A percentile compares a stretch with the other conserved stretches of the same genome.
Evolutionary conservation across 805 yeast genomes (phyloP).

Genomic region (Ogataea neopini): DNA sequence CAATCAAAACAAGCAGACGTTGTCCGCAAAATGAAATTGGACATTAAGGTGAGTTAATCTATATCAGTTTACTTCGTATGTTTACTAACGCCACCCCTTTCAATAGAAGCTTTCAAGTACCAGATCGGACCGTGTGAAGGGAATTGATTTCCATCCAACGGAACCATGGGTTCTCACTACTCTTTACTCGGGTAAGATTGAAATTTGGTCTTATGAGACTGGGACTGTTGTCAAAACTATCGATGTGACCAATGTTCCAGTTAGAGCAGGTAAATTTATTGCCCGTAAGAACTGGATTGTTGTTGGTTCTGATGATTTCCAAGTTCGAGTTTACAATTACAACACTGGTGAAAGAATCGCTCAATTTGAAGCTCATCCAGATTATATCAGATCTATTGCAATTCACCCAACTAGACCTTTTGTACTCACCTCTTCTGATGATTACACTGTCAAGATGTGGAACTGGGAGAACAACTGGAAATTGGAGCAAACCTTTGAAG

Average conservation of each 20-base stretch:
- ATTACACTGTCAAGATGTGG: conserved; percentile 90
- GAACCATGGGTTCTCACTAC: conserved; percentile 97
- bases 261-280: conserved; percentile 91
- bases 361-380: conserved; percentile 98
- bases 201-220: conserved; percentile 94
- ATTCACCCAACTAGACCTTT: conserved; percentile 94
- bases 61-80: background rate
- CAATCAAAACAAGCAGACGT: background rate
- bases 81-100: background rate
- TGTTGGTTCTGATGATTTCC: conserved; percentile 95
- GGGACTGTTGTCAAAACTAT: conserved; percentile 79
- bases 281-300: conserved; percentile 97
- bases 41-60: conserved; percentile 44
- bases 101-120: conserved; percentile 77
- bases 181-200: conserved; percentile 85
- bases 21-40: conserved; percentile 45
- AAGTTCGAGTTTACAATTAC: conserved; percentile 88
- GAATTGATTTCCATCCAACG: conserved; percentile 95
- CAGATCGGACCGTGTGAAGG: conserved; percentile 95
- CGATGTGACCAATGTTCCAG: conserved; percentile 95
- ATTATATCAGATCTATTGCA: conserved; percentile 88
- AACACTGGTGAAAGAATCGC: conserved; percentile 92
- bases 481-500: conserved; percentile 86
- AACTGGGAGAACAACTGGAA: conserved; percentile 97
- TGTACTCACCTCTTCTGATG: conserved; percentile 87